These are phyloP conservation scores for Strobilomyces confusus DNA, from an alignment of 768 basidiomycete species.

Conservation along the genomic window DNA sequence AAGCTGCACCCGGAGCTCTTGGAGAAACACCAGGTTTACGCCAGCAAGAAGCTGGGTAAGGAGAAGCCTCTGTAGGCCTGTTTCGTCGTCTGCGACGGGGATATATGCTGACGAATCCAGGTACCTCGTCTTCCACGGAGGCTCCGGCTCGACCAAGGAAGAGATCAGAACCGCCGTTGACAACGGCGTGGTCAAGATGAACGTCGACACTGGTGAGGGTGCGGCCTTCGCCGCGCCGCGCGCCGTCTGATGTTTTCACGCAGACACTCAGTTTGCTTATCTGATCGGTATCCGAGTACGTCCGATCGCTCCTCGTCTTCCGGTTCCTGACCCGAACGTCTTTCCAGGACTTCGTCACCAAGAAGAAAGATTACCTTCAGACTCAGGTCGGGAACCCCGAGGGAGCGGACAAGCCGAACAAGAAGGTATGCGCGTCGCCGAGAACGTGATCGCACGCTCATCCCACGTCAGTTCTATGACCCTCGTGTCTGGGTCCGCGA, in stretches of 20 bases:
- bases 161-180: conserved; percentile 91
- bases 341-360: conserved; percentile 18
- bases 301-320: no score
- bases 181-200: conserved; percentile 98
- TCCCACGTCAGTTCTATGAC: conserved; percentile 66
- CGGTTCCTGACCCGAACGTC: no score
- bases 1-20: conserved; percentile 88
- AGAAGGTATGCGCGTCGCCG: conserved; percentile 61
- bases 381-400: conserved; percentile 97
- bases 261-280: no score
- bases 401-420: conserved; percentile 96
- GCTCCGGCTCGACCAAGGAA: conserved; percentile 94
- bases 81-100: not conserved
- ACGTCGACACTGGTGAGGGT: conserved; percentile 77
- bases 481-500: conserved; percentile 98
- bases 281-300: no score
- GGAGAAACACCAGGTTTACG: conserved; percentile 82
- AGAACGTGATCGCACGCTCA: not conserved
- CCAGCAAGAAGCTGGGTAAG: conserved; percentile 59
- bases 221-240: not conserved
- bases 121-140: conserved; percentile 99
- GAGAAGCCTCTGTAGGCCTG: conserved; percentile 75
- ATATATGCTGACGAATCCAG: conserved; percentile 33
- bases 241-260: no score
- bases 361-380: conserved; percentile 84